Evolutionary conservation across 768 basidiomycete genomes (phyloP), one percentile per base, ranked within the genome.

Genomic region (Terana coerulea): DNA sequence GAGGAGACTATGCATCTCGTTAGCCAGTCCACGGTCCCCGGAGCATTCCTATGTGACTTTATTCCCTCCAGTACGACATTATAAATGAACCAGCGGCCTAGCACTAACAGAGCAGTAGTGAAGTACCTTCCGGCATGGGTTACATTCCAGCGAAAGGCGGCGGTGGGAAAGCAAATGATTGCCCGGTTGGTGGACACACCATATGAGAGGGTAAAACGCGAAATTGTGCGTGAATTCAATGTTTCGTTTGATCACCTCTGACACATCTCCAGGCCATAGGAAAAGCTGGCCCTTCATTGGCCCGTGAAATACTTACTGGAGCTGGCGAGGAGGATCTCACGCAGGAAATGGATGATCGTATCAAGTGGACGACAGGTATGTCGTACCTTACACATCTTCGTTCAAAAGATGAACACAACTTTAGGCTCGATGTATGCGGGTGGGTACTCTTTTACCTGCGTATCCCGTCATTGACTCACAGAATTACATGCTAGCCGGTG

Each of bases 51-150:
- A 11, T 45, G 42, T 25, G 51, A 52, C 24, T 21, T 52, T 14
- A 26, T 52, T 1, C 51, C 51, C 15, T 17, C 41, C 4, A 49
- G 48, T 49, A 26, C 34, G 22, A 17, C 15, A 22, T 19, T 30
- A 24, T 25, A 8, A 14, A 17, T 3, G 4, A 14, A 19, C 30
- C 10, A 39, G n/a, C 3, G 25, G 11, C 7, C 29, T 54, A 3
- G 17, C 21, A n/a, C 49, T 55, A 19, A 47, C 40, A 37, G 34
- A 48, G 54, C 22, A 12, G 14, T 31, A 62, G 61, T 65, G 43
- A 52, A 57, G 21, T 37, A 59, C 26, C 33, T 61, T 8, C 64
- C 61, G 12, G 46, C 49, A 6, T 65, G 65, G 65, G 37, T 67
- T 19, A 61, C 62, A 1, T 65, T 67, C 41, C 56, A 63, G 34